phyloP scores from a whole-genome alignment of 495 filamentous ascomycete genomes.

The Aspergillus mulundensis region DNA sequence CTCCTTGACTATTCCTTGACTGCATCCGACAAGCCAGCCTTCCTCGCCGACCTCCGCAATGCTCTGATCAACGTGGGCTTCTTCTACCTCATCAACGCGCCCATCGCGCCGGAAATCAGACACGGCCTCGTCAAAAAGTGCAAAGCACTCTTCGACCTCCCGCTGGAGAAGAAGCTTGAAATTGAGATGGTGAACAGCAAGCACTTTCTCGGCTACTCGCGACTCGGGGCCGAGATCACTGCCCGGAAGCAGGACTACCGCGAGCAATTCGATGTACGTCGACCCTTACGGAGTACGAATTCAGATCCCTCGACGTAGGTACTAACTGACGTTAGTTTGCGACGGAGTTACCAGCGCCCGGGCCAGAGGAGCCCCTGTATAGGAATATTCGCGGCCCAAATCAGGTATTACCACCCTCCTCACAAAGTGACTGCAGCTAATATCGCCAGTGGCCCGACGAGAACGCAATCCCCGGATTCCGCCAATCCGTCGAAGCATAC shows the following conservation, averaged over 20 bases:
- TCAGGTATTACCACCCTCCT: constrained; percentile 26
- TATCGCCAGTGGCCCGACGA: constrained; percentile 69
- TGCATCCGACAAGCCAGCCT: constrained; percentile 57
- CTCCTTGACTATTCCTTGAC: constrained; percentile 73
- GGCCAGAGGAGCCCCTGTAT: constrained; percentile 62
- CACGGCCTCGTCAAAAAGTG: constrained; percentile 64
- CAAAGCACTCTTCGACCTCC: constrained; percentile 75
- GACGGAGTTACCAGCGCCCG: constrained; percentile 64
- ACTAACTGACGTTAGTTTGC: constrained; percentile 30
- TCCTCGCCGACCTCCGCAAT: constrained; percentile 67
- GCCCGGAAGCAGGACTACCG: constrained; percentile 45
- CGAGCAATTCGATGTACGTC: constrained; percentile 85
- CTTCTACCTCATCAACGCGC: constrained; percentile 83
- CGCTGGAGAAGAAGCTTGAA: constrained; percentile 73
- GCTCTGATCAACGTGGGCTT: constrained; percentile 91
- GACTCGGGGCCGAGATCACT: constrained; percentile 47
- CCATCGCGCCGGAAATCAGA: constrained; percentile 64
- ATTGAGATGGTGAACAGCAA: constrained; percentile 88
- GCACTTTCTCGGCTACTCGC: constrained; percentile 53
- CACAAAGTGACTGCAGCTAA: neutral
- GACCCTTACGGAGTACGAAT: no score
- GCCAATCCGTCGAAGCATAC: constrained; percentile 64
- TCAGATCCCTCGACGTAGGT: no score
- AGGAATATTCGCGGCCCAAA: constrained; percentile 80
- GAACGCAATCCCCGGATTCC: constrained; percentile 65